A percentile compares a stretch with the other conserved stretches of the same genome.
These are phyloP conservation scores for Colletotrichum nymphaeae DNA, from an alignment of 2,329 filamentous ascomycete species.

Conservation along the genomic window DNA sequence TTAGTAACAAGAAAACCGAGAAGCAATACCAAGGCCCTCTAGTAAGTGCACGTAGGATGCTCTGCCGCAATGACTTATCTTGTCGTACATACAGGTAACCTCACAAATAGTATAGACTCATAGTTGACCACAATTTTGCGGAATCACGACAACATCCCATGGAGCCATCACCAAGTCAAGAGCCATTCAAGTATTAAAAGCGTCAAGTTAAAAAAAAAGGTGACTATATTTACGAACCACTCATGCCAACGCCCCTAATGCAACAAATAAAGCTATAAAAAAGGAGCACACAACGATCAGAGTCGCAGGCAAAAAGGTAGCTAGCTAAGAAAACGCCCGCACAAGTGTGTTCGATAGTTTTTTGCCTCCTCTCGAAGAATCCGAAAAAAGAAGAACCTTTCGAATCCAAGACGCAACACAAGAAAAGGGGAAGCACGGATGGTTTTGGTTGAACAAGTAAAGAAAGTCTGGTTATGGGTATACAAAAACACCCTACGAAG, in stretches of 20 bases:
- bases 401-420: conserved; percentile 19
- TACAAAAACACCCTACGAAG: conserved; percentile 24
- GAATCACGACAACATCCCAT: neutral
- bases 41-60: too few relatives aligned
- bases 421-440: neutral
- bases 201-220: neutral
- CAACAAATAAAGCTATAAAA: conserved; percentile 3
- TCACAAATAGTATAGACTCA: too few relatives aligned
- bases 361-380: neutral
- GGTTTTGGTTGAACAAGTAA: conserved; percentile 22
- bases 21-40: too few relatives aligned
- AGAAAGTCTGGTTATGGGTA: conserved; percentile 34
- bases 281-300: neutral
- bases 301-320: neutral
- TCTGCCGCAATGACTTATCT: too few relatives aligned
- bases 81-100: too few relatives aligned
- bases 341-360: neutral
- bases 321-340: neutral
- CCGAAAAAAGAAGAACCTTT: neutral
- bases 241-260: conserved; percentile 36
- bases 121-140: too few relatives aligned
- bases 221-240: conserved; percentile 28
- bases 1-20: too few relatives aligned
- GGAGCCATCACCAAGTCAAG: neutral
- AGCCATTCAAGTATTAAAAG: neutral